phyloP scores from a whole-genome alignment of 768 basidiomycete species.

The Tulasnella sp. region DNA sequence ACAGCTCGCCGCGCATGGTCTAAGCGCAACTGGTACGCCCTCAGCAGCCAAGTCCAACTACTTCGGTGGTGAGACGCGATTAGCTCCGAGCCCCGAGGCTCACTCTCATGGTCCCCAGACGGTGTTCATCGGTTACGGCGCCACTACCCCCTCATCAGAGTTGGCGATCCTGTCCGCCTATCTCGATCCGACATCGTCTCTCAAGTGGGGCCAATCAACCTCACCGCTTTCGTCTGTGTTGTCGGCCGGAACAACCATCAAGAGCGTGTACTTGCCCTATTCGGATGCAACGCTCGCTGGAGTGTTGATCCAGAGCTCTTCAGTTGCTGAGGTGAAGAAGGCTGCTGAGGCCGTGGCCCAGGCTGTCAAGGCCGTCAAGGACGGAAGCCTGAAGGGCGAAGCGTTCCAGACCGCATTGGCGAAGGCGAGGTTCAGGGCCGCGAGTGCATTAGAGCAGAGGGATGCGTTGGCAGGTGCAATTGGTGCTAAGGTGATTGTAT shows the following conservation, averaged over 20 bases:
- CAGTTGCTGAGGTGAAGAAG: slow-evolving; percentile 50
- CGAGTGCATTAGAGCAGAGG: slow-evolving; percentile 54
- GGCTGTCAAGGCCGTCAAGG: slow-evolving; percentile 43
- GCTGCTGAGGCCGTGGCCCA: slow-evolving; percentile 60
- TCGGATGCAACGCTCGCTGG: slow-evolving; percentile 87
- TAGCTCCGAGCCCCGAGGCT: slow-evolving; percentile 41
- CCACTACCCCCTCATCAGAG: slow-evolving; percentile 53
- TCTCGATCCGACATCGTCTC: slow-evolving; percentile 62
- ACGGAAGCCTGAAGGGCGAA: slow-evolving; percentile 44
- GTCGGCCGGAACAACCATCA: slow-evolving; percentile 51
- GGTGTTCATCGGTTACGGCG: slow-evolving; percentile 80
- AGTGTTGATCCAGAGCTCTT: slow-evolving; percentile 61
- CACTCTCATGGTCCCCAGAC: slow-evolving; percentile 46
- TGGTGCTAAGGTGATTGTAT: slow-evolving; percentile 46
- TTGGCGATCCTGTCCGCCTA: slow-evolving; percentile 71
- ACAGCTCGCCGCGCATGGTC: slow-evolving; percentile 45
- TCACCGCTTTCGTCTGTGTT: slow-evolving; percentile 56
- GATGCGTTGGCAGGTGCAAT: slow-evolving; percentile 53
- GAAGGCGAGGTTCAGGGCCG: slow-evolving; percentile 80
- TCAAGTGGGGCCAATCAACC: slow-evolving; percentile 78
- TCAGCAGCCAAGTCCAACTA: slow-evolving; percentile 36
- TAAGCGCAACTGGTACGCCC: slow-evolving; percentile 30
- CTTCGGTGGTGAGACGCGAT: slow-evolving; percentile 80
- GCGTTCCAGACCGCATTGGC: slow-evolving; percentile 72
- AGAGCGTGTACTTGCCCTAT: slow-evolving; percentile 74